Percentiles rank a stretch among this genome's conserved stretches.
Evolutionary conservation across 306 rosid species (phyloP).

Genomic region (Begonia peltatifolia): DNA sequence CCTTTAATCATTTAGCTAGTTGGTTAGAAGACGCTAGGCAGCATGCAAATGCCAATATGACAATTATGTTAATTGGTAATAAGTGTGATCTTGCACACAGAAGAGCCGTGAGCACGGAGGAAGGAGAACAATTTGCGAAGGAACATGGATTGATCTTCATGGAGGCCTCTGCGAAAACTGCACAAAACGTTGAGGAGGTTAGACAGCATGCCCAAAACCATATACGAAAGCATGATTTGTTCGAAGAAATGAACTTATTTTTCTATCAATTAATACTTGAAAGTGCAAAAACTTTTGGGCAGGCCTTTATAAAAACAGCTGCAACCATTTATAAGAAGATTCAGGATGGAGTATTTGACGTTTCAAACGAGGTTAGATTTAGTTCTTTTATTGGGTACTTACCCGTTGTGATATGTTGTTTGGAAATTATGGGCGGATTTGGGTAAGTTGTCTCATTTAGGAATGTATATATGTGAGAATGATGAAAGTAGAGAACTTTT

Average conservation of each 20-base stretch:
- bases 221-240: not conserved
- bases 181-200: slow-evolving; percentile 99
- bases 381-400: not conserved
- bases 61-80: slow-evolving; percentile 90
- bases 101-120: slow-evolving; percentile 98
- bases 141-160: slow-evolving; percentile 94
- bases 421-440: no score
- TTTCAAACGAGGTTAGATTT: slow-evolving; percentile 77
- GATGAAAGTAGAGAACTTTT: no score
- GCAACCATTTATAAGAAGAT: slow-evolving; percentile 94
- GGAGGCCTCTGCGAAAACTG: slow-evolving; percentile 99
- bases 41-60: slow-evolving; percentile 98
- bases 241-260: not conserved
- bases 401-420: no score
- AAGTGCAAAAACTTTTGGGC: not conserved
- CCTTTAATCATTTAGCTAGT: slow-evolving; percentile 96
- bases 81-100: slow-evolving; percentile 96
- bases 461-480: no score
- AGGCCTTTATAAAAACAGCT: slow-evolving; percentile 97
- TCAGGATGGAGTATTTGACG: slow-evolving; percentile 95
- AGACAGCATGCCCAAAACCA: not conserved
- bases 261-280: not conserved
- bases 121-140: slow-evolving; percentile 98
- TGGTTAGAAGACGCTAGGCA: slow-evolving; percentile 99
- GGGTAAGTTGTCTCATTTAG: no score